Conservation (phyloP, 768 basidiomycete genomes). For the Lactarius quietus region DNA sequence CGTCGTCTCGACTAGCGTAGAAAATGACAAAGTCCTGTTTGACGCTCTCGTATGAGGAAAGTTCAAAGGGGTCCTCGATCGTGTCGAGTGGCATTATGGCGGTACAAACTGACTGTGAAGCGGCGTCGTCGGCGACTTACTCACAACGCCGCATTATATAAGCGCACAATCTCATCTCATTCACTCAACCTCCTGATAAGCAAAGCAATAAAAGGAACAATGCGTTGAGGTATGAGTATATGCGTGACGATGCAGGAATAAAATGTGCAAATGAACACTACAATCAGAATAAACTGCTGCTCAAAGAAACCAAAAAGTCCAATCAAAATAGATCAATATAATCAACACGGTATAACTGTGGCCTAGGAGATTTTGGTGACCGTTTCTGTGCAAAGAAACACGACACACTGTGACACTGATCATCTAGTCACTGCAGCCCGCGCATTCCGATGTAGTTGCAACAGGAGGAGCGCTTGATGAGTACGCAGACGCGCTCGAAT, state of each 20-base stretch:
- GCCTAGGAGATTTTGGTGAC: not conserved
- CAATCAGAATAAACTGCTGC: not conserved
- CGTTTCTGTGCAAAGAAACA: not conserved
- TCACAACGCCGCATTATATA: not conserved
- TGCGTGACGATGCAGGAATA: not conserved
- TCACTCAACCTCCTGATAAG: not conserved
- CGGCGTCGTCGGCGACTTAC: not conserved
- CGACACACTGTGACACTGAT: not conserved
- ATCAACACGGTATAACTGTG: not conserved
- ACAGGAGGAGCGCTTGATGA: conserved; percentile 1
- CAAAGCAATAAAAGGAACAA: not conserved
- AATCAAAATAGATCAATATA: conserved; percentile 6
- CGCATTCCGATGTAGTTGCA: not conserved
- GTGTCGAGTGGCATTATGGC: conserved; percentile 25
- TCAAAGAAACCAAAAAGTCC: not conserved
- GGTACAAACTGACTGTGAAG: not conserved
- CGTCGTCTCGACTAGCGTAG: conserved; percentile 58
- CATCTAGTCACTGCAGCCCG: conserved; percentile 12
- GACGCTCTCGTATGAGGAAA: conserved; percentile 37
- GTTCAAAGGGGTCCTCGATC: conserved; percentile 37
- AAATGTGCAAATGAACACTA: not conserved
- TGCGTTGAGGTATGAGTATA: not conserved
- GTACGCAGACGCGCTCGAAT: not conserved
- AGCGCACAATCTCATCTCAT: not conserved
- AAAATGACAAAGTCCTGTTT: conserved; percentile 62